Base-by-base conservation (phyloP, 495 filamentous ascomycete genomes). In the Penicillium riverlandense region DNA sequence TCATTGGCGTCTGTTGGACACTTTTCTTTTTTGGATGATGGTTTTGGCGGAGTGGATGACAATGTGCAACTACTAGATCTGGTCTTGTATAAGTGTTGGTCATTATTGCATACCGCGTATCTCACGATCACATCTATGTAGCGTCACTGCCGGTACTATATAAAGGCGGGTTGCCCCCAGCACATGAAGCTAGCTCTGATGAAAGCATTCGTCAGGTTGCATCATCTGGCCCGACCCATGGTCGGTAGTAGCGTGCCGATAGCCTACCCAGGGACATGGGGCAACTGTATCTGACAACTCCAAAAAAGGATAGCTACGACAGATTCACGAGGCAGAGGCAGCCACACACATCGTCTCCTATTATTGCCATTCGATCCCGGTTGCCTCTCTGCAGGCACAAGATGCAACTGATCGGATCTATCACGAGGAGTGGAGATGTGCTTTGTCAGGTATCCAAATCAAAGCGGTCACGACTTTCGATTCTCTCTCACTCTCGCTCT, bases 121-220 rank as follows among this genome's bases (percentile, higher is more conserved):
- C 43, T 49, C 49, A 50, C 44, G 50, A 59, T 61, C 59, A 66
- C 51, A 58, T 49, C 56, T 55, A 65, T 57, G 62, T 63, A 65
- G 57, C 41, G 48, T 52, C 47, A 61, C 49, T 47, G 14, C 5
- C 15, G 37, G 22, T 12, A 13, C 29, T 63, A 62, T 56, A 59
- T 53, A 62, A 51, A 38, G 14, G 35, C 15, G 12, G 42, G 38
- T 12, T 30, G 12, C 15, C 33, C 15, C 35, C 8, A n/a, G 41
- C 27, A 35, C 22, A 22, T 22, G 22, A 22, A 22, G 22, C 22
- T 22, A 22, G 22, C 22, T 22, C 22, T 67, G 61, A 67, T 67
- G 60, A 62, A 56, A 66, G 40, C 31, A 57, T 50, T 61, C 55
- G 62, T 63, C 60, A 66, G 54, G 55, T 48, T 61, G 58, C 57